Conservation (phyloP, 352 stramenopile genomes). For the Phytopythium cucurbitacearum region DNA sequence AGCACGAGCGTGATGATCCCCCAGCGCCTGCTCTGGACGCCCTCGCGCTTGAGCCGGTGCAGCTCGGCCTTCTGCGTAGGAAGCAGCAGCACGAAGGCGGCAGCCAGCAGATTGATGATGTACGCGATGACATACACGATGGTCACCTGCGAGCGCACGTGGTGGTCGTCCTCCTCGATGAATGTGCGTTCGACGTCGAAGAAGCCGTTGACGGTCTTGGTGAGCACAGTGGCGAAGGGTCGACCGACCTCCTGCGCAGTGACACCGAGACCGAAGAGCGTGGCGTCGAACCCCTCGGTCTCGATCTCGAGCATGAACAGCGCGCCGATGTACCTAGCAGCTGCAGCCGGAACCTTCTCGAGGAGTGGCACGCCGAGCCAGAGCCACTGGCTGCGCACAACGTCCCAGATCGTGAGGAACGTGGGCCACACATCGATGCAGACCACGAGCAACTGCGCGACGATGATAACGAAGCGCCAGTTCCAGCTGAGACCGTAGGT, state of each 20-base stretch:
- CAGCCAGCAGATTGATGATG: conserved; percentile 36
- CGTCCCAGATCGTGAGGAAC: conserved; percentile 65
- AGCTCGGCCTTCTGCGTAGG: conserved; percentile 52
- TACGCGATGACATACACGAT: conserved; percentile 62
- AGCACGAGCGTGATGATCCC: conserved; percentile 25
- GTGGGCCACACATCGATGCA: conserved; percentile 38
- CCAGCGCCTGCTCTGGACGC: conserved; percentile 25
- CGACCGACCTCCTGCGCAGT: conserved; percentile 33
- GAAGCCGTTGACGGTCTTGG: conserved; percentile 49
- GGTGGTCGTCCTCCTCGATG: conserved; percentile 31
- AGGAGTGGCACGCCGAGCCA: conserved; percentile 55
- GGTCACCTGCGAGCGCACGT: conserved; percentile 49
- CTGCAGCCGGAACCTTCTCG: conserved; percentile 39
- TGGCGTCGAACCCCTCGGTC: conserved; percentile 44
- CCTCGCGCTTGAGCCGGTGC: conserved; percentile 35
- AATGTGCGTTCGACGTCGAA: conserved; percentile 47
- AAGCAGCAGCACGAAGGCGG: conserved; percentile 42
- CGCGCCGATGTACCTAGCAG: conserved; percentile 34
- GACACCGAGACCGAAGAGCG: conserved; percentile 40
- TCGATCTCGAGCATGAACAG: conserved; percentile 55
- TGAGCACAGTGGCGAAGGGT: conserved; percentile 51
- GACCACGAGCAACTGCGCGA: conserved; percentile 41
- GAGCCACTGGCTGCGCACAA: conserved; percentile 65
- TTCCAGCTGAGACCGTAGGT: conserved; percentile 43
- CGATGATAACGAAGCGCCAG: conserved; percentile 41